phyloP scores from a whole-genome alignment of 495 filamentous ascomycete species.

The Hapsidospora chrysogenum region DNA sequence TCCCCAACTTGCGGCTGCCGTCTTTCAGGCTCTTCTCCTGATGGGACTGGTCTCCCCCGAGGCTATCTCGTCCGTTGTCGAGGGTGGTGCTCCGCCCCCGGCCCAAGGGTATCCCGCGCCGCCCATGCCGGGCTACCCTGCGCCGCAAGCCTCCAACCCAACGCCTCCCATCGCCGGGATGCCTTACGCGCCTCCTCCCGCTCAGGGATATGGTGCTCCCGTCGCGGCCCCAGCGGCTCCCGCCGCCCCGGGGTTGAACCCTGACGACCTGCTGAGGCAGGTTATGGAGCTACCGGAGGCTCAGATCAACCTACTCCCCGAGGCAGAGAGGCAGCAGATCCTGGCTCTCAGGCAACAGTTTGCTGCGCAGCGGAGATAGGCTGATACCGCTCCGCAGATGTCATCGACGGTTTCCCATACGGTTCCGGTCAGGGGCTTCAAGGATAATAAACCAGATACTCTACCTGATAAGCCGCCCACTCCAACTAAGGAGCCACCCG shows the following conservation, averaged over 20 bases:
- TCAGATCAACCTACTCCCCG: constrained; percentile 57
- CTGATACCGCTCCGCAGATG: too few relatives aligned
- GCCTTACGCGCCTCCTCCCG: constrained; percentile 22
- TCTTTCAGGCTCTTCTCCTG: constrained; percentile 86
- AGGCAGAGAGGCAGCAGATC: constrained; percentile 57
- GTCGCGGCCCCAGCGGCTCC: constrained; percentile 13
- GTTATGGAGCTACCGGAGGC: constrained; percentile 61
- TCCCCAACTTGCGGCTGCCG: constrained; percentile 85
- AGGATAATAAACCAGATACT: too few relatives aligned
- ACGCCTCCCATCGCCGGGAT: constrained; percentile 32
- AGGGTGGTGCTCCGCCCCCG: constrained; percentile 14
- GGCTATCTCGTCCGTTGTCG: constrained; percentile 30
- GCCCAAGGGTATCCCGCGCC: constrained; percentile 3
- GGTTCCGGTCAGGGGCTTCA: too few relatives aligned
- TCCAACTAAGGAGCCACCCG: too few relatives aligned
- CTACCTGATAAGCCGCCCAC: too few relatives aligned
- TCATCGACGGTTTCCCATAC: too few relatives aligned
- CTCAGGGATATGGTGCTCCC: constrained; percentile 13
- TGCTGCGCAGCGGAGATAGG: constrained; percentile 10
- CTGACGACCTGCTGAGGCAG: constrained; percentile 54
- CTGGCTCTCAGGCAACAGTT: constrained; percentile 37
- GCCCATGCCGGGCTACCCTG: constrained; percentile 10
- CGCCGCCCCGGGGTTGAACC: constrained; percentile 26
- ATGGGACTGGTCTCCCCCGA: constrained; percentile 74
- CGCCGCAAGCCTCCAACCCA: constrained; percentile 41